Conservation (phyloP, 306 rosid species). For the Dryas octopetala region DNA sequence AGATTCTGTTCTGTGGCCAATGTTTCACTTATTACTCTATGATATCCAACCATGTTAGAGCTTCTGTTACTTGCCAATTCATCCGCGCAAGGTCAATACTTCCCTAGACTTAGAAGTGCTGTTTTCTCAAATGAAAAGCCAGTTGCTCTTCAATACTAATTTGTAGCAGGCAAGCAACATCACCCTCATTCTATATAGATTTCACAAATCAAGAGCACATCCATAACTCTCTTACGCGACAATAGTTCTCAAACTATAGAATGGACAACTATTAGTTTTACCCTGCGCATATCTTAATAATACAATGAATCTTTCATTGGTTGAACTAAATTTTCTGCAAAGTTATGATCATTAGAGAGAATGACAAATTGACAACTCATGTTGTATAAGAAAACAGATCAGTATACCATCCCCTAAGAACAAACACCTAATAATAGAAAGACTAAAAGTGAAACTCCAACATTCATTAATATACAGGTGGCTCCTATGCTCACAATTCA, state of each 20-base stretch:
- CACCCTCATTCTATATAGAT: background rate
- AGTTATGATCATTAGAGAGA: background rate
- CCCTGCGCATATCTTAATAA: background rate
- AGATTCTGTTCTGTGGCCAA: too few relatives aligned
- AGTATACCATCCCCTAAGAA: background rate
- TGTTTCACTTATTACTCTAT: too few relatives aligned
- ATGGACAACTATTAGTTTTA: background rate
- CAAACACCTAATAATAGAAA: background rate
- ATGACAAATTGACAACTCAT: background rate
- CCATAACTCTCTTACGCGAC: background rate
- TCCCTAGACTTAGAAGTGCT: background rate
- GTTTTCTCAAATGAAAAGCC: too few relatives aligned
- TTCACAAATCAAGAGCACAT: background rate
- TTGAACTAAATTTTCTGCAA: background rate
- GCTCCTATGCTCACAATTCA: background rate
- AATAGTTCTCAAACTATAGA: background rate
- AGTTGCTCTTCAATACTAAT: background rate
- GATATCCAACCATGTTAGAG: background rate
- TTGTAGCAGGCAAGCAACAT: background rate
- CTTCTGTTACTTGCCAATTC: background rate
- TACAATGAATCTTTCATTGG: background rate
- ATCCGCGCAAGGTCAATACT: background rate
- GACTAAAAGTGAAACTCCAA: background rate
- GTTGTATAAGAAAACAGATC: background rate
- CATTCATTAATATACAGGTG: background rate